Evolutionary conservation across 2,329 filamentous ascomycete genomes (phyloP).

Genomic region (Pseudonectria buxi): DNA sequence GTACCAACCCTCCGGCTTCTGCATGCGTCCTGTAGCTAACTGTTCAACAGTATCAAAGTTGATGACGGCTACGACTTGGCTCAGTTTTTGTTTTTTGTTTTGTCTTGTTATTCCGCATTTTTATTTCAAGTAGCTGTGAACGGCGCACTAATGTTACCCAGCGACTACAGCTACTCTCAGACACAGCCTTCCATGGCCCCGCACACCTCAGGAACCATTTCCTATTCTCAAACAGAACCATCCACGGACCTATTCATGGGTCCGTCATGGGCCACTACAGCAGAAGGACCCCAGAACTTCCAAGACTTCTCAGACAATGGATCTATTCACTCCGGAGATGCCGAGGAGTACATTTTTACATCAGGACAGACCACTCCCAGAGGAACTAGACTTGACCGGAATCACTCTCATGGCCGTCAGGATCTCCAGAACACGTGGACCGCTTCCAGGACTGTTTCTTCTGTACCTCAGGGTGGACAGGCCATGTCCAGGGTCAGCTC

Average conservation of each 20-base stretch:
- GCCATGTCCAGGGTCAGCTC: constrained; percentile 34
- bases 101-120: constrained; percentile 26
- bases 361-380: constrained; percentile 50
- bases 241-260: constrained; percentile 47
- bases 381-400: constrained; percentile 36
- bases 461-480: constrained; percentile 27
- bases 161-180: constrained; percentile 51
- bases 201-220: constrained; percentile 45
- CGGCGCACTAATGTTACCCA: constrained; percentile 51
- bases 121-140: constrained; percentile 38
- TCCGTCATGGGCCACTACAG: constrained; percentile 49
- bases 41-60: constrained; percentile 49
- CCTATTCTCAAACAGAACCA: constrained; percentile 55
- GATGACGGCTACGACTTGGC: constrained; percentile 34
- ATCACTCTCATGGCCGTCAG: constrained; percentile 32
- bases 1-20: constrained; percentile 14
- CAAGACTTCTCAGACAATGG: constrained; percentile 45
- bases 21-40: constrained; percentile 17
- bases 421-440: constrained; percentile 45
- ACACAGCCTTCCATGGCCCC: constrained; percentile 39
- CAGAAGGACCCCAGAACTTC: constrained; percentile 56
- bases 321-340: constrained; percentile 44
- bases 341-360: constrained; percentile 48
- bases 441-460: constrained; percentile 28
- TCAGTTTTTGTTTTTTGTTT: constrained; percentile 11